A percentile compares a stretch with the other conserved stretches of the same genome.
phyloP scores from a whole-genome alignment of 805 yeast genomes.

The Kazachstania viticola region DNA sequence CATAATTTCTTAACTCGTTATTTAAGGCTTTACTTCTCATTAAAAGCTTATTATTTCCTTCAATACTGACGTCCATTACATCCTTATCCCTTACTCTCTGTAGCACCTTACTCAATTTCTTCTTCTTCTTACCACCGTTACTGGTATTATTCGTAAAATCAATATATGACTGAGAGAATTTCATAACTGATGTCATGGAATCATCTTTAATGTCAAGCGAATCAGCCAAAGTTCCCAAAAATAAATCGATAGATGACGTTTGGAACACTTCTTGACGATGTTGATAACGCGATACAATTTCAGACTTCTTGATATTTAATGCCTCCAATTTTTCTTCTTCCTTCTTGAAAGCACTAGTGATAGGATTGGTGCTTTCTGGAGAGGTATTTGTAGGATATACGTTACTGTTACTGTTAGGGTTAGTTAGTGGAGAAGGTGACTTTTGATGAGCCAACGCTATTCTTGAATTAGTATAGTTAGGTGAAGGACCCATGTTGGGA shows the following conservation, averaged over 20 bases:
- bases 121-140: constrained; percentile 25
- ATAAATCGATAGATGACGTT: constrained; percentile 23
- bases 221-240: constrained; percentile 24
- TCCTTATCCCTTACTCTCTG: constrained; percentile 26
- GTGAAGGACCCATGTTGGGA: no score
- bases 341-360: constrained; percentile 15
- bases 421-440: constrained; percentile 13
- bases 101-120: constrained; percentile 16
- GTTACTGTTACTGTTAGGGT: neutral
- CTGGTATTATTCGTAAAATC: constrained; percentile 26
- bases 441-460: no score
- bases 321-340: constrained; percentile 23
- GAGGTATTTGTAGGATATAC: neutral
- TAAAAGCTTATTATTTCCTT: constrained; percentile 16
- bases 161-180: constrained; percentile 14
- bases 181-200: constrained; percentile 14
- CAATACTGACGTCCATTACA: constrained; percentile 13
- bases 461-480: no score
- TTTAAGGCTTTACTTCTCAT: constrained; percentile 18
- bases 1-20: constrained; percentile 4
- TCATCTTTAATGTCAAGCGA: constrained; percentile 22
- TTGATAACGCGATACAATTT: constrained; percentile 24
- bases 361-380: no score
- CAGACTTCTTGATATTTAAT: constrained; percentile 20
- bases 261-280: constrained; percentile 25